Base-by-base conservation (phyloP, 331 rosid species). In the Saraca asoca region DNA sequence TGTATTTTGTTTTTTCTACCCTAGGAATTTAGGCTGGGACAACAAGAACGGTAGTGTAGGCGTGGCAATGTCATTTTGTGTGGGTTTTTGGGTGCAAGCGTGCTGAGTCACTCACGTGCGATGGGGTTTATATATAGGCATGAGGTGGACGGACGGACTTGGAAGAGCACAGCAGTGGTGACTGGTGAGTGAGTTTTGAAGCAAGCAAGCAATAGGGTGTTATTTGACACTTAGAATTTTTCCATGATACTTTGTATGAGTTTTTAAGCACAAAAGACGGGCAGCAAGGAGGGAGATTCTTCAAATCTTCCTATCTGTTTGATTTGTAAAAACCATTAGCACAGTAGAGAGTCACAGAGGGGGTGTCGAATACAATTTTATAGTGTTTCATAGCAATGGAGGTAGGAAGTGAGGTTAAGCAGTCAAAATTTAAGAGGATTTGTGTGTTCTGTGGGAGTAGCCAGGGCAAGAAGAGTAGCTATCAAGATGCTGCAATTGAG, bases 391-490 rank as follows among this genome's bases (percentile, higher is more conserved):
- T 24, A 24, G 31, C 31, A 24, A 80, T 70, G 77, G 84, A 79
- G 78, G 76, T 17, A 44, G 87, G 76, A 37, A 68, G 13, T 9
- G 82, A 82, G 45, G 54, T 69, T 69, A 77, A 70, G 52, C 69
- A 35, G 67, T 80, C 91, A 3, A 83, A 75, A 46, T 88, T 88
- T 84, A 83, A 83, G 72, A 85, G 83, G 82, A 78, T 88, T 39
- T 85, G 95, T 81, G 95, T 88, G 9, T 88, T 88, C 64, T 88
- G 95, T 77, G 95, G 91, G 1, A 88, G 95, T 50, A 88, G 95
- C 69, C 83, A 89, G 0, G 91, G 95, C 41, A 88, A 83, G 61
- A 88, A 85, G 71, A 79, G 42, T 52, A 78, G 60, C 56, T 88
- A 88, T 58, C 80, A 78, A 67, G 95, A 88, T 41, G 89, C 95